Base-by-base conservation (phyloP, 75 land plant genomes). In the Cryptomeria japonica region DNA sequence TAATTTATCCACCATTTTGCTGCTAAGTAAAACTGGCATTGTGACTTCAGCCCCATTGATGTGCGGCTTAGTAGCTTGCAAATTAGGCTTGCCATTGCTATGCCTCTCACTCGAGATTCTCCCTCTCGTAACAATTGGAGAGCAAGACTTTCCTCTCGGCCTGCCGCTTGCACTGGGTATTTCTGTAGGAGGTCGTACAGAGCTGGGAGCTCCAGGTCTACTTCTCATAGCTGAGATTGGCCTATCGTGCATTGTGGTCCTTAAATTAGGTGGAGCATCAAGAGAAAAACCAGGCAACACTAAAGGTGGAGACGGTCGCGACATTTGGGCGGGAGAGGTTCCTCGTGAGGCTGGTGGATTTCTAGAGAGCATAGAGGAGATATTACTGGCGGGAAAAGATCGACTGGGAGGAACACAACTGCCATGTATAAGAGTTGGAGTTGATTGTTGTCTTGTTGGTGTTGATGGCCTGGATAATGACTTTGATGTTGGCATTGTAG, bases 191-290 rank as follows among this genome's bases (percentile, higher is more conserved):
- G 90, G 87, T 46, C 90, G 47, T 44, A 22, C 64, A 87, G 88
- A 38, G 85, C 88, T 89, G 2, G 94, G 89, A 76, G 91, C 94
- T 58, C 90, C 89, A 82, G 96, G 93, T 88, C 94, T 89, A 8
- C 94, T 93, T 87, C 96, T 92, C 0, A 95, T 87, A n/a, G 93
- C 94, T 41, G 97, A 96, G 85, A 86, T 31, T 22, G 96, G 95
- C 76, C 97, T 86, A 41, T 92, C 94, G 22, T 93, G 91, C 87
- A 95, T 37, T 41, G 91, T 90, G 84, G 96, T 91, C 85, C 93
- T 95, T 36, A 93, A 73, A 88, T 91, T 95, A 58, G 95, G 93
- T 15, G 97, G 95, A 42, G 93, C 92, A 84, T 96, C 97, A 87
- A 90, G 90, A 25, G 96, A 91, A 86, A 94, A 90, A 2, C 93